Percentiles rank a stretch among this genome's conserved stretches.
Conservation (phyloP, 2,329 filamentous ascomycete genomes). For the Epichloe brachyelytri region DNA sequence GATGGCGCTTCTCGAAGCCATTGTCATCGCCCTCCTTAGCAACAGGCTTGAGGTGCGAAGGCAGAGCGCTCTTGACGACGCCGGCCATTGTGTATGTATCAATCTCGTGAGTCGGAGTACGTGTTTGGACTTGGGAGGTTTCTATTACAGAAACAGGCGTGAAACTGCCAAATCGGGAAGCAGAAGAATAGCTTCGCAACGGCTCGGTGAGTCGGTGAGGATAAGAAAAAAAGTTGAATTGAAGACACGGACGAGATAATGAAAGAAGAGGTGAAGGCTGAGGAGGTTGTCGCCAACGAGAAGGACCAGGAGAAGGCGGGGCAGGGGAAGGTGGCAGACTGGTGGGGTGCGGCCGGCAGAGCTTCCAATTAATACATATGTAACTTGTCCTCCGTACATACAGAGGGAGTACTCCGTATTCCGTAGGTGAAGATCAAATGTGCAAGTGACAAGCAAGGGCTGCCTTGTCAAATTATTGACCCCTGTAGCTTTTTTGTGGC, state of each 20-base stretch:
- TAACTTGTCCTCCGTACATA: no score
- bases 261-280: background rate
- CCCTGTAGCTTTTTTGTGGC: background rate
- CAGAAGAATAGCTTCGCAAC: background rate
- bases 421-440: no score
- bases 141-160: background rate
- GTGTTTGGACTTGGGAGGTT: background rate
- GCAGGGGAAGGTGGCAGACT: background rate
- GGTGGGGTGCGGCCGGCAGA: constrained; percentile 1
- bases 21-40: constrained; percentile 30
- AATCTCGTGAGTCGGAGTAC: background rate
- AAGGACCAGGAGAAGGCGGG: constrained; percentile 4
- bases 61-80: constrained; percentile 61
- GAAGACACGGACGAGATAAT: background rate
- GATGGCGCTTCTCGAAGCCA: constrained; percentile 51
- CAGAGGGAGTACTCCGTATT: no score
- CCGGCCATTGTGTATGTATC: constrained; percentile 47
- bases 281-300: constrained; percentile 2
- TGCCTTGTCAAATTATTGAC: background rate
- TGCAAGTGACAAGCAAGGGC: background rate
- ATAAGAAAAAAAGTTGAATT: background rate
- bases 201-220: background rate
- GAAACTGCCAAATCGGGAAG: background rate
- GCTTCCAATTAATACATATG: background rate
- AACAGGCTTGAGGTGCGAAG: constrained; percentile 66